Evolutionary conservation across 371 early-diverging fungal species (phyloP).

Genomic region (Blyttiomyces sp.): DNA sequence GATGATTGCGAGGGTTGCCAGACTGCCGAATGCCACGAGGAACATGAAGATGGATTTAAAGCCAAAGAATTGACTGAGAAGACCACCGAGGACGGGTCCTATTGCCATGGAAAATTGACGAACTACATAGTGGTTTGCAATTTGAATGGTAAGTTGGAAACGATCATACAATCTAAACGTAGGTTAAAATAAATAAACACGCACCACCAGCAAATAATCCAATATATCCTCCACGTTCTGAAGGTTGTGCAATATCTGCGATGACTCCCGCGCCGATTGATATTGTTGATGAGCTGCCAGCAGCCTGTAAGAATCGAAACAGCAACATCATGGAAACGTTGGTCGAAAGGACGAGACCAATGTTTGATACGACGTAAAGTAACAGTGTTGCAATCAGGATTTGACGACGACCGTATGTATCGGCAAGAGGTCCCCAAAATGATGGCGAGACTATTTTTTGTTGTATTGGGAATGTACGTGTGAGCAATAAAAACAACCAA

Average conservation of each 20-base stretch:
- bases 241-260: not conserved
- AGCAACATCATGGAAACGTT: not conserved
- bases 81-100: constrained; percentile 1
- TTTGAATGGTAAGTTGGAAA: too few relatives aligned
- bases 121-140: too few relatives aligned
- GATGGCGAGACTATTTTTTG: too few relatives aligned
- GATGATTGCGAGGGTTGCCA: not conserved
- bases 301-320: not conserved
- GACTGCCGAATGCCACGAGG: not conserved
- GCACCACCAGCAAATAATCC: too few relatives aligned
- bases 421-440: not conserved
- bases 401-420: not conserved
- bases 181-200: too few relatives aligned
- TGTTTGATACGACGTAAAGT: not conserved
- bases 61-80: not conserved
- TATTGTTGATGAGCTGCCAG: not conserved
- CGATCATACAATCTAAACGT: too few relatives aligned
- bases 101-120: not conserved
- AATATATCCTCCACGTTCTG: not conserved
- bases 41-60: not conserved
- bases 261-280: not conserved
- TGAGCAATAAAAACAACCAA: too few relatives aligned
- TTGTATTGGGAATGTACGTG: too few relatives aligned
- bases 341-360: not conserved
- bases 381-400: not conserved